These are phyloP conservation scores for Alternaria brassicae DNA, from an alignment of 2,329 filamentous ascomycete genomes.

Conservation along the genomic window DNA sequence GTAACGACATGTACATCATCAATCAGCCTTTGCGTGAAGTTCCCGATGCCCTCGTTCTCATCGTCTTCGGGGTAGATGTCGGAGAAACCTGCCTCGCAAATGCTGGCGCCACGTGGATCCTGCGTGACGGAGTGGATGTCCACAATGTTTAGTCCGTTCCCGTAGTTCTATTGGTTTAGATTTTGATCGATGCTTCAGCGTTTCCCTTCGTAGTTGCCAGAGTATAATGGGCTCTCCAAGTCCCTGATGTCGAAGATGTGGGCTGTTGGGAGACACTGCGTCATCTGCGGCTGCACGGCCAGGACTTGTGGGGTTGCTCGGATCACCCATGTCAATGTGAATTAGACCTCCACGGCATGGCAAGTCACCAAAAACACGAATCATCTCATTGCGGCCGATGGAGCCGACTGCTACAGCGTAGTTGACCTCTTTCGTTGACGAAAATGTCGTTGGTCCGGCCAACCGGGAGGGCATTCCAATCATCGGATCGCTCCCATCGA, in stretches of 20 bases:
- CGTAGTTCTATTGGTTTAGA: slow-evolving; percentile 52
- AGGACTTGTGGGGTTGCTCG: slow-evolving; percentile 58
- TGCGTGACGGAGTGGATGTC: slow-evolving; percentile 49
- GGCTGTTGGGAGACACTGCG: slow-evolving; percentile 38
- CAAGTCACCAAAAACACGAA: slow-evolving; percentile 32
- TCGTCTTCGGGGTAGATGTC: slow-evolving; percentile 53
- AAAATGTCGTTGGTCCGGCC: slow-evolving; percentile 46
- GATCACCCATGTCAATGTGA: slow-evolving; percentile 63
- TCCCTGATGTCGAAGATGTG: slow-evolving; percentile 46
- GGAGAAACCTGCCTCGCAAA: slow-evolving; percentile 53
- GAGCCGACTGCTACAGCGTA: slow-evolving; percentile 41
- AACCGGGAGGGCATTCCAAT: slow-evolving; percentile 31
- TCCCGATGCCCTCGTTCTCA: slow-evolving; percentile 38
- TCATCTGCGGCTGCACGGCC: slow-evolving; percentile 60
- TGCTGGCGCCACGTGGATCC: slow-evolving; percentile 44
- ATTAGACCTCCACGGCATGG: slow-evolving; percentile 61
- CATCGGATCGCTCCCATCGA: slow-evolving; percentile 31
- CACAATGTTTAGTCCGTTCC: slow-evolving; percentile 47
- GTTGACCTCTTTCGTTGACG: slow-evolving; percentile 39
- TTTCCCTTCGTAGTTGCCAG: slow-evolving; percentile 49
- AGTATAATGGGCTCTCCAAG: slow-evolving; percentile 44
- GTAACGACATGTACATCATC: slow-evolving; percentile 25
- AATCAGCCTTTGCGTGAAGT: slow-evolving; percentile 25
- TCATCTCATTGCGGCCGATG: slow-evolving; percentile 34
- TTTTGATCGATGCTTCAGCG: slow-evolving; percentile 53